Evolutionary conservation across 2,329 filamentous ascomycete species (phyloP), one percentile per base, ranked within the genome.

Genomic region (Botrytis medusae): DNA sequence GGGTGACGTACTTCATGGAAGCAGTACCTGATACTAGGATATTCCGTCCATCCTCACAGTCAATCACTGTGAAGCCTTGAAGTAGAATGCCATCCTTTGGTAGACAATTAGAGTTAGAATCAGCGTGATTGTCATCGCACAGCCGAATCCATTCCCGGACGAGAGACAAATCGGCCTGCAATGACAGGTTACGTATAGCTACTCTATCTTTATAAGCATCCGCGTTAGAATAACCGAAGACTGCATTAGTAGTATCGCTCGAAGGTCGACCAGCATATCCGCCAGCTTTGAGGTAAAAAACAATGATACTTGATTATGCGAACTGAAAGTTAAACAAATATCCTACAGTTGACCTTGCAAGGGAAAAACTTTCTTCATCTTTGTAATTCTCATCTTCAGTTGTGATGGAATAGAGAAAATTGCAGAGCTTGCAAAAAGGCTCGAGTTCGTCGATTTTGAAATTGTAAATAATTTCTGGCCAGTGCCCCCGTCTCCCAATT

Each of bases 241-340:
- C 2, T 8, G n/a, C 4, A 54, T n/a, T 16, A 16, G 0, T 0
- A n/a, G 0, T 0, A 16, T n/a, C 0, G 25, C 25, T n/a, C 25
- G 0, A 2, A 14, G 48, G 12, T 1, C 0, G 0, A n/a, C 0
- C 6, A 1, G 1, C 4, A 54, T n/a, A 5, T 6, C 14, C 0
- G 16, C 12, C 12, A 54, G 4, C 10, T 7, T 14, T 22, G 5
- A 54, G 25, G 48, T n/a, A 51, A 51, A 51, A 51, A 0, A 48
- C 0, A 12, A 2, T 1, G 0, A 0, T 25, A 1, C 25, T 5
- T 8, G 4, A 0, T 4, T 25, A 48, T 20, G 8, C 8, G 20
- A 2, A 8, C 44, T 4, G 1, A 2, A 25, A 48, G 46, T 9
- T 9, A 48, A 25, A 25, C 22, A 48, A 4, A 2, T 2, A 0